phyloP scores from a whole-genome alignment of 495 filamentous ascomycete species.

The Xylaria nigripes region DNA sequence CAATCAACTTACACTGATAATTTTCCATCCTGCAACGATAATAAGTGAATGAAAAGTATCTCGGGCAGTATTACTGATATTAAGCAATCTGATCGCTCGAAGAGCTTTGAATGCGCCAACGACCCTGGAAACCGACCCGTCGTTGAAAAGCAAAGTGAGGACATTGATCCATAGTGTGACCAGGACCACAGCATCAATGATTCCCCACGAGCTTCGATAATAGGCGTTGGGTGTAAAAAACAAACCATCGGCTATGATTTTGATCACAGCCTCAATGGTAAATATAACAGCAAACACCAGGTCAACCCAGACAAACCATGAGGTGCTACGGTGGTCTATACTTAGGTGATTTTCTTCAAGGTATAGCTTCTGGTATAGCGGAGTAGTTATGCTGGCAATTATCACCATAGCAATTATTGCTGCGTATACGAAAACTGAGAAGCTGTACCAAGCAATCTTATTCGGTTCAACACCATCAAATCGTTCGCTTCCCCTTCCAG shows the following conservation, averaged over 20 bases:
- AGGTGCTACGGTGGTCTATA: constrained; percentile 39
- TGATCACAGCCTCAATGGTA: constrained; percentile 79
- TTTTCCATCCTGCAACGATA: constrained; percentile 85
- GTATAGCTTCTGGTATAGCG: constrained; percentile 82
- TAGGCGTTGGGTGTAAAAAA: constrained; percentile 98
- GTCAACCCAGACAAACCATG: constrained; percentile 94
- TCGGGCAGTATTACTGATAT: constrained; percentile 91
- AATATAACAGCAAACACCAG: constrained; percentile 84
- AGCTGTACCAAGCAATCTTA: constrained; percentile 80
- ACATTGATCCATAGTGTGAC: constrained; percentile 97
- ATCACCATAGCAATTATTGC: constrained; percentile 96
- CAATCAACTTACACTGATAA: constrained; percentile 48
- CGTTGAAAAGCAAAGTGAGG: constrained; percentile 63
- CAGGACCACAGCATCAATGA: constrained; percentile 90
- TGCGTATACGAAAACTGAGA: constrained; percentile 89
- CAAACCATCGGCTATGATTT: constrained; percentile 91
- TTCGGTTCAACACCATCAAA: constrained; percentile 82
- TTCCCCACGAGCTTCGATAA: constrained; percentile 91
- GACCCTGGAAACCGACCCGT: constrained; percentile 74
- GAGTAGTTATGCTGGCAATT: constrained; percentile 89
- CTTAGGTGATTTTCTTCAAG: constrained; percentile 47
- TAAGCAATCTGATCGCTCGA: constrained; percentile 84
- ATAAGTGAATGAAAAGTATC: constrained; percentile 96
- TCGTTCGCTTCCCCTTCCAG: constrained; percentile 76
- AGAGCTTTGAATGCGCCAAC: constrained; percentile 97